Base-by-base conservation (phyloP, 139 green algal genomes). In the Zygnema circumcarinatum region DNA sequence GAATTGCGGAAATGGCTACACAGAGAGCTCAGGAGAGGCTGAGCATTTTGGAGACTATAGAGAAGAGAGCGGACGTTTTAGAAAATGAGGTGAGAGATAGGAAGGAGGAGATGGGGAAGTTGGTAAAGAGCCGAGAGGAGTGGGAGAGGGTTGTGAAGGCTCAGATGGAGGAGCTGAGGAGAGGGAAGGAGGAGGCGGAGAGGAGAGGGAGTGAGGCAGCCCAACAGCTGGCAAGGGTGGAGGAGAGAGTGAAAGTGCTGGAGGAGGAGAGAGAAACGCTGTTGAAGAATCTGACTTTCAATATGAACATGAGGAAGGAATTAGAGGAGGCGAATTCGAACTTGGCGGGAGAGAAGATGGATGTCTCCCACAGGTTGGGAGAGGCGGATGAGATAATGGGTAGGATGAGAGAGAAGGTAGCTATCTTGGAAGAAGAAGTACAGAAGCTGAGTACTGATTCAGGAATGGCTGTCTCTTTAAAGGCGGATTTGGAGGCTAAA, bases 1-100 rank as follows among this genome's bases (percentile, higher is more conserved):
- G 81, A n/a, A 31, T 87, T 7, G 38, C 31, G 72, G 81, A 87
- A 74, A 87, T 87, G 81, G 81, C 81, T 1, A 82, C 31, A 11
- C 38, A 42, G 81, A n/a, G 56, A 0, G 67, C 62, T 2, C 62
- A 67, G 25, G 81, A 87, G 3, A 32, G 81, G 67, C 81, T 87
- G 81, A 56, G 32, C 2, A 62, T 87, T 67, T 35, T 87, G 42
- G 81, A 79, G 67, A 82, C 72, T 16, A 62, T 83, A 69, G 81
- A 87, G 36, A 38, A 33, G 62, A 31, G 3, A 1, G 67, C 81
- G 25, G 79, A 83, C 33, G 67, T 72, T 72, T n/a, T 81, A 52
- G 62, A 87, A 38, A 35, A 39, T 21, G 67, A 87, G 81, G 2
- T 81, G 67, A 36, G 41, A 69, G 54, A 83, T 38, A 79, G 38